phyloP scores from a whole-genome alignment of 768 basidiomycete genomes.

The Hemileccinum impolitum region DNA sequence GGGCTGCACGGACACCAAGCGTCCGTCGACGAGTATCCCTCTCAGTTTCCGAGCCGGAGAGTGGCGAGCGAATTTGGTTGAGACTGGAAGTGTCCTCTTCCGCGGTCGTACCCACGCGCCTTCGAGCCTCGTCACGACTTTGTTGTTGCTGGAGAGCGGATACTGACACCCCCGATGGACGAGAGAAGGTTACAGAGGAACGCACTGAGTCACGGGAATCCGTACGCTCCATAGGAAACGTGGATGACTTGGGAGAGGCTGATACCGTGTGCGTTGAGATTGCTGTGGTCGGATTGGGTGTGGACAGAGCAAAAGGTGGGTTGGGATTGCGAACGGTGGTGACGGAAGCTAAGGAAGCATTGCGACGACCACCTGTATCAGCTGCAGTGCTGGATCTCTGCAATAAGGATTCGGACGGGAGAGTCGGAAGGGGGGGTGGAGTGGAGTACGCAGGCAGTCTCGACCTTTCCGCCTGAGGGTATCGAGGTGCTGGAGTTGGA shows the following conservation, averaged over 20 bases:
- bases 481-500: conserved; percentile 42
- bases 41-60: conserved; percentile 51
- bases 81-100: conserved; percentile 23
- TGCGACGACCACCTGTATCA: conserved; percentile 36
- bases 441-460: conserved; percentile 48
- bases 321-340: conserved; percentile 43
- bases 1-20: conserved; percentile 37
- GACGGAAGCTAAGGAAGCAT: conserved; percentile 42
- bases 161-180: conserved; percentile 53
- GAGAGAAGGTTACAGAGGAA: conserved; percentile 61
- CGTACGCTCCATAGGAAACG: conserved; percentile 38
- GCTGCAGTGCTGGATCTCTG: conserved; percentile 18
- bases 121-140: conserved; percentile 34
- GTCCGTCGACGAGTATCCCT: conserved; percentile 40
- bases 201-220: conserved; percentile 46
- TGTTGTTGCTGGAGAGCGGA: conserved; percentile 56
- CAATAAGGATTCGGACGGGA: conserved; percentile 54
- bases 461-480: conserved; percentile 36
- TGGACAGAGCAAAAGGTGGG: conserved; percentile 47
- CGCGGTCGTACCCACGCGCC: conserved; percentile 30
- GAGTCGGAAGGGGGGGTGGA: conserved; percentile 55
- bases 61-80: conserved; percentile 27
- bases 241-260: conserved; percentile 36
- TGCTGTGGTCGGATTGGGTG: conserved; percentile 62
- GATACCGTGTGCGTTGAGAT: conserved; percentile 64